Conservation (phyloP, 768 basidiomycete species). For the Naematelia aurantialba region DNA sequence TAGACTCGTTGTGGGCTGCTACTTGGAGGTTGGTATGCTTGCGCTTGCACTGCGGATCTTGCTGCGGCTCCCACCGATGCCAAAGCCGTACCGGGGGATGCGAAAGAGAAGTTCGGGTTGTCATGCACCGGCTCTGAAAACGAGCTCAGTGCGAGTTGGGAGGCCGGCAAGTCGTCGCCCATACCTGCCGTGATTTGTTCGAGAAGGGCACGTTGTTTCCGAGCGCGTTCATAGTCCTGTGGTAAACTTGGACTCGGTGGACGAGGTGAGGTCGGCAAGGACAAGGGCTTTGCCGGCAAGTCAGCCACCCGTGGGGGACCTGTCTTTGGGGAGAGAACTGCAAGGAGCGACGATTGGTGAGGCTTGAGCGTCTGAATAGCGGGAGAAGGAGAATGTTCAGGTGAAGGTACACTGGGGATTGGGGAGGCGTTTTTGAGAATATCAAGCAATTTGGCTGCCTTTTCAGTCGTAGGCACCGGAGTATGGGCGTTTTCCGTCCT, state of each 20-base stretch:
- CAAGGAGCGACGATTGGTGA: background rate
- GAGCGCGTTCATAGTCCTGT: slow-evolving; percentile 19
- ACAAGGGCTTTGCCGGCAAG: slow-evolving; percentile 13
- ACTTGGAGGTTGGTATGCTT: background rate
- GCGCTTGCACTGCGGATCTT: too few species aligned
- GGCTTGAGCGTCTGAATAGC: background rate
- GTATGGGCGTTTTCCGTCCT: slow-evolving; percentile 55
- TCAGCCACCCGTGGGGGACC: background rate
- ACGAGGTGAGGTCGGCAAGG: slow-evolving; percentile 29
- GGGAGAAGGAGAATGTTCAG: background rate
- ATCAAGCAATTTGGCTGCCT: slow-evolving; percentile 28
- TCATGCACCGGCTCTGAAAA: too few species aligned
- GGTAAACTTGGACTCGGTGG: slow-evolving; percentile 15
- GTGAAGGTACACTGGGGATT: background rate
- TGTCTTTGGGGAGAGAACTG: background rate
- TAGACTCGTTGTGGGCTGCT: background rate
- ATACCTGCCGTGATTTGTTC: slow-evolving; percentile 35
- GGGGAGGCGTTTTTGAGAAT: slow-evolving; percentile 23
- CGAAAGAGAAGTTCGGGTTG: too few species aligned
- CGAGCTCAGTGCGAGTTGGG: background rate
- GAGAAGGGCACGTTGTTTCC: slow-evolving; percentile 34
- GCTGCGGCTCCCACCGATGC: too few species aligned
- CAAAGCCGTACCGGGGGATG: too few species aligned
- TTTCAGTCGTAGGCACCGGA: slow-evolving; percentile 54
- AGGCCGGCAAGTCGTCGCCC: slow-evolving; percentile 5